A percentile compares a stretch with the other conserved stretches of the same genome.
phyloP scores from a whole-genome alignment of 2,329 filamentous ascomycete species.

The Hymenoscyphus scutula region DNA sequence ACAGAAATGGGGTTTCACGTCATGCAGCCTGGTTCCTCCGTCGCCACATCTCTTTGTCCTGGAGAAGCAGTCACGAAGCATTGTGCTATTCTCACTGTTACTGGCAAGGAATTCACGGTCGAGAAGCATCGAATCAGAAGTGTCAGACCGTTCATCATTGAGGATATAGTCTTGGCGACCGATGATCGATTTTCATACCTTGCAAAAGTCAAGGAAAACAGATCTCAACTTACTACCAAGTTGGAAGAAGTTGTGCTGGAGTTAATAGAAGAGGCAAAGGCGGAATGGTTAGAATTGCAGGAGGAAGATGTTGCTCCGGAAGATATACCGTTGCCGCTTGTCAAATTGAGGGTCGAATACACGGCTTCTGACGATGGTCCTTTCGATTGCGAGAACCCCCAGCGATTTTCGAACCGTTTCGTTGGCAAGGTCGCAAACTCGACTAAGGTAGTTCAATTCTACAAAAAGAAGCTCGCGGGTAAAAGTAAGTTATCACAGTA shows the following conservation, averaged over 20 bases:
- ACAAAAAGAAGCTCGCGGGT: conserved; percentile 74
- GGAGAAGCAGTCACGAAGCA: conserved; percentile 92
- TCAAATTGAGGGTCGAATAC: conserved; percentile 89
- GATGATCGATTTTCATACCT: conserved; percentile 75
- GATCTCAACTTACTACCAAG: conserved; percentile 73
- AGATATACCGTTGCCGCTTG: conserved; percentile 73
- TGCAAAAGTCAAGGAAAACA: conserved; percentile 79
- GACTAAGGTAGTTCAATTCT: conserved; percentile 90
- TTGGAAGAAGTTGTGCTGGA: conserved; percentile 78
- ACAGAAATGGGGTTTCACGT: conserved; percentile 89
- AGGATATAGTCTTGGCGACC: conserved; percentile 73
- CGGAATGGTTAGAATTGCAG: conserved; percentile 78
- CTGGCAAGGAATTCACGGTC: conserved; percentile 74
- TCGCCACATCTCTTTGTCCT: conserved; percentile 86
- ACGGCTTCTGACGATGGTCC: conserved; percentile 78
- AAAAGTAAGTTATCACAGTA: conserved; percentile 41
- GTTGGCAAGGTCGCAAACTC: conserved; percentile 87
- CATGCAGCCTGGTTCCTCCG: conserved; percentile 95
- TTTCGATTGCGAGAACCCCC: conserved; percentile 92
- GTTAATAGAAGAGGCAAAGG: conserved; percentile 81
- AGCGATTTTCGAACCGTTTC: conserved; percentile 92
- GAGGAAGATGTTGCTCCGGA: conserved; percentile 59
- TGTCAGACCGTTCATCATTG: conserved; percentile 86
- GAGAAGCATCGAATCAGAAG: conserved; percentile 82
- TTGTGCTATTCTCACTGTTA: conserved; percentile 80